phyloP scores from a whole-genome alignment of 306 rosid species.

The Sechiopsis laciniata region DNA sequence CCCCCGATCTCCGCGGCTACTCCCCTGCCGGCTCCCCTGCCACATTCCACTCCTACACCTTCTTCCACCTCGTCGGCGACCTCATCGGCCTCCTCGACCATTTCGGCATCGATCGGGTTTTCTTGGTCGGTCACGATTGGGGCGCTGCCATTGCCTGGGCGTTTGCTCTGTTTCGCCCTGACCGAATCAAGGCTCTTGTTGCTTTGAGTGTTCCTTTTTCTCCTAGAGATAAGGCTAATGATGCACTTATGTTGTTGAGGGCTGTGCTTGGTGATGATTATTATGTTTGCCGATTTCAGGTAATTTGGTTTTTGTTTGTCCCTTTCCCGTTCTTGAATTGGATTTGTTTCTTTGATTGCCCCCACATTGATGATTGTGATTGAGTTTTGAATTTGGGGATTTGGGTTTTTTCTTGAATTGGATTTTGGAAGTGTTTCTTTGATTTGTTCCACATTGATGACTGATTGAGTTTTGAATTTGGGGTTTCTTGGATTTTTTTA shows the following conservation, averaged over 20 bases:
- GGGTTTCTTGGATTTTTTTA: no score
- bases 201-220: conserved; percentile 9
- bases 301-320: not conserved
- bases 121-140: conserved; percentile 28
- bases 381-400: no score
- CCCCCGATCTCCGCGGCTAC: conserved; percentile 25
- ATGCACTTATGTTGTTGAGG: not conserved
- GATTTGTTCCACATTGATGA: no score
- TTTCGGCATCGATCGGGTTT: conserved; percentile 13
- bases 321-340: not conserved
- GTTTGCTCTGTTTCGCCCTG: conserved; percentile 19
- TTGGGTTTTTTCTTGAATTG: no score
- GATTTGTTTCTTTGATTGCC: not conserved
- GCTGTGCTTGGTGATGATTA: conserved; percentile 15
- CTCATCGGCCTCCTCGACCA: conserved; percentile 25
- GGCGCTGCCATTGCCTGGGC: conserved; percentile 18
- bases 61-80: conserved; percentile 20
- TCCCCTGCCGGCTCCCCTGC: conserved; percentile 9
- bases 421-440: no score
- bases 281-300: conserved; percentile 24
- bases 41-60: not conserved
- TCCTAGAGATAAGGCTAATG: not conserved
- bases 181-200: conserved; percentile 22
- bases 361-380: no score
- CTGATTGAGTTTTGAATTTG: no score